These are phyloP conservation scores for Boletus pseudopeckii DNA, from an alignment of 768 basidiomycete species.

Conservation along the genomic window DNA sequence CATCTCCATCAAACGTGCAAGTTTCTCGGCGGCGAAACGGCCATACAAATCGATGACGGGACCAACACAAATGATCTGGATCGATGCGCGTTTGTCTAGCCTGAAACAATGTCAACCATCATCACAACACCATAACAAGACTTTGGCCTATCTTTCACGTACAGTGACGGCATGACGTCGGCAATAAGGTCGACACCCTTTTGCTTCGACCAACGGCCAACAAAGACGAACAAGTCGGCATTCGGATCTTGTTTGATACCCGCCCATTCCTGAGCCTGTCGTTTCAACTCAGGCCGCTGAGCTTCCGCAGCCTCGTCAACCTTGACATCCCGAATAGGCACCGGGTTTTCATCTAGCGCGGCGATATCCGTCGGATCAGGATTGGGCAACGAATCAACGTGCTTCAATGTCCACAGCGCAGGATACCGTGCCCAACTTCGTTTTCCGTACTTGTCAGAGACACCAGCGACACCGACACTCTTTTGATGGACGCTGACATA, in stretches of 20 bases:
- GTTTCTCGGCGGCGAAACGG: constrained; percentile 92
- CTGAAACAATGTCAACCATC: constrained; percentile 34
- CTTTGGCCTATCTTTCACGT: constrained; percentile 32
- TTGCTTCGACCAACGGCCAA: constrained; percentile 97
- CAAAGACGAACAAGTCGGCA: constrained; percentile 91
- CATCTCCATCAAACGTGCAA: constrained; percentile 89
- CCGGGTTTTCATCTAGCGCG: constrained; percentile 78
- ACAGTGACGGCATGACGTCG: constrained; percentile 90
- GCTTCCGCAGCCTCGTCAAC: constrained; percentile 82
- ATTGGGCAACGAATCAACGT: constrained; percentile 93
- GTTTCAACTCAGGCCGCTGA: constrained; percentile 86
- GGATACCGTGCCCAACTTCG: constrained; percentile 97
- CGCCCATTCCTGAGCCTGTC: constrained; percentile 95
- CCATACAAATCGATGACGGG: constrained; percentile 96
- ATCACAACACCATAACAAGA: background rate
- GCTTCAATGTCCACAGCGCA: constrained; percentile 92
- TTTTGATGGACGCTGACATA: constrained; percentile 93
- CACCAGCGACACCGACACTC: constrained; percentile 90
- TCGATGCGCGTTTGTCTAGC: constrained; percentile 78
- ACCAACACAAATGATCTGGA: constrained; percentile 86
- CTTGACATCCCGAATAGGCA: constrained; percentile 66
- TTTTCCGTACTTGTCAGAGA: constrained; percentile 97
- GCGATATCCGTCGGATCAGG: constrained; percentile 95
- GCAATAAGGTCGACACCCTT: constrained; percentile 98
- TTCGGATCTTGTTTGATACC: constrained; percentile 87